Evolutionary conservation across 1,284 basidiomycete species (phyloP), one percentile per base, ranked within the genome.

Genomic region (Leccinum subspadiceum): DNA sequence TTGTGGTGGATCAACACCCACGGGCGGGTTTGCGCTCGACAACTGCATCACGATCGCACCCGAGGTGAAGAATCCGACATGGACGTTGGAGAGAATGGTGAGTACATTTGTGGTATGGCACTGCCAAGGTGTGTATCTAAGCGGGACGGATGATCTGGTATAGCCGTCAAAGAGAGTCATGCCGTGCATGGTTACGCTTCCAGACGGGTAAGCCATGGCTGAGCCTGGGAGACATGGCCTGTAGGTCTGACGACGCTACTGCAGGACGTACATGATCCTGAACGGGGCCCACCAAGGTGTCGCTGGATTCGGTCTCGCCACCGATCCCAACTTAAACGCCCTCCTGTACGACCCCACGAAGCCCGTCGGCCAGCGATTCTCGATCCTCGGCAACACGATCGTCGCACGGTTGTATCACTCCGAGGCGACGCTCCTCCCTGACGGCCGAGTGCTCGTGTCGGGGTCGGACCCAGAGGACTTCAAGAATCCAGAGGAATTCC

Each of bases 391-490:
- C 71, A 81, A 72, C n/a, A 92, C 90, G 13, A 88, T 85, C 59
- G 87, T 93, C 44, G 85, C 92, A 10, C 85, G 93, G 20, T 68
- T 95, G 69, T 95, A 95, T 67, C 93, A 95, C 69, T 90, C 87
- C 0, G 89, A 90, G 69, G 85, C 86, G 57, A 80, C 78, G 17
- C 79, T 90, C 7, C 79, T 90, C 35, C 83, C 84, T 4, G 87
- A 90, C 64, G 89, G 87, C 10, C 82, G 86, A 9, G 80, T 92
- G 20, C 77, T 90, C 55, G 77, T 93, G 48, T 88, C 88, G 3
- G 92, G 92, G 0, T 86, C 86, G 12, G 91, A 92, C 68, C 87
- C 88, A 1, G 75, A 86, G 31, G 31, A 31, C 31, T 1, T 4
- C 10, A 1, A 31, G 31, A 31, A 31, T 31, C 31, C 31, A 29